Base-by-base conservation (phyloP, 2,329 filamentous ascomycete genomes). In the Cladosporium sp. region DNA sequence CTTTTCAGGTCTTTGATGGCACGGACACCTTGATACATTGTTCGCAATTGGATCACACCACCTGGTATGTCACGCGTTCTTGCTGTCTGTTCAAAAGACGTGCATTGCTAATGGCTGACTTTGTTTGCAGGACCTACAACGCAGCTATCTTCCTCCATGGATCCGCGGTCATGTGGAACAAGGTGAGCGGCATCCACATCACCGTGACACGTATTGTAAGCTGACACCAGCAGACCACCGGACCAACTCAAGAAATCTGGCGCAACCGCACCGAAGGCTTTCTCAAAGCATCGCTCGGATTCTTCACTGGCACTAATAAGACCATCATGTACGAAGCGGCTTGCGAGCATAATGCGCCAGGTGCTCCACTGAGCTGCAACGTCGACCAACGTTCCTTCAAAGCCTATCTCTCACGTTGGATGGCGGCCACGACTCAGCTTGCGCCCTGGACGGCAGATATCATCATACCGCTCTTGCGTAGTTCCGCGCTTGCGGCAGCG, bases 381-480 rank as follows among this genome's bases (percentile, higher is more conserved):
- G 66, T 69, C 25, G 77, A 80, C 60, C 76, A 78, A 59, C 71
- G 71, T 20, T 75, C 73, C 51, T 74, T 73, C 67, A 73, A 74
- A 69, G 76, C 76, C n/a, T 78, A 77, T 74, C 36, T 59, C 3
- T 54, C 50, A 4, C 75, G 77, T 60, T 79, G 76, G 74, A 72
- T 82, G 73, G 83, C 82, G 12, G 76, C 80, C 2, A 78, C 83
- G 4, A 79, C 78, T 0, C 80, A 85, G 64, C 74, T 86, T 59
- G 84, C 82, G 0, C 84, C 84, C 0, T 85, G 80, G 65, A 82
- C 82, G 2, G 72, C 74, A 59, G 71, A 78, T 37, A 67, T 70
- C 8, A 76, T 88, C 58, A 75, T 82, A 65, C 78, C 81, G 0
- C 76, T 78, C 14, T 72, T 88, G 3, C 73, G 75, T 38, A 72